Percentiles rank a stretch among this genome's conserved stretches.
phyloP scores from a whole-genome alignment of 2,329 filamentous ascomycete species.

The Talaromyces sp. region DNA sequence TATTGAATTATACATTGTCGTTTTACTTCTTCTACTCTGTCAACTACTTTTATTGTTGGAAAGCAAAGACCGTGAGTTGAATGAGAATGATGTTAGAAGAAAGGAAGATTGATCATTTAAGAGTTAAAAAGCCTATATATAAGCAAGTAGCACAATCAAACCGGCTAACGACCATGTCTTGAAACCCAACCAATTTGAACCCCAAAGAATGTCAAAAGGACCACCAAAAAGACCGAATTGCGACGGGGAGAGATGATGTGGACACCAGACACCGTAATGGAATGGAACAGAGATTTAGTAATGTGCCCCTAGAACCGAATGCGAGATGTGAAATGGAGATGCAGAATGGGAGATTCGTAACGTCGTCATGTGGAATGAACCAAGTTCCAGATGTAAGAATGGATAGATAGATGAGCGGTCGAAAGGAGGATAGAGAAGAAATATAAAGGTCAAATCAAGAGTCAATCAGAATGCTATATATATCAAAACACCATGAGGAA shows the following conservation, averaged over 20 bases:
- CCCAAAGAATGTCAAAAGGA: background rate
- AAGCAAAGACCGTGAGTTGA: no score
- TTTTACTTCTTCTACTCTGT: background rate
- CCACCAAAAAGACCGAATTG: background rate
- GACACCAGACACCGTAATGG: background rate
- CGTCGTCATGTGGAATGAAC: background rate
- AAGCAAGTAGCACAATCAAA: background rate
- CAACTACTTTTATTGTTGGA: no score
- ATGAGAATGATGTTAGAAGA: background rate
- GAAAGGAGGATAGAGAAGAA: background rate
- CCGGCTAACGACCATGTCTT: background rate
- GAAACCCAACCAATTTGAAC: background rate
- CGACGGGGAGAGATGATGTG: background rate
- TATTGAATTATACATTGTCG: background rate
- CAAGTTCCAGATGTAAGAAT: background rate
- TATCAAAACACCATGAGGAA: slow-evolving; percentile 3
- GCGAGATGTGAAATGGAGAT: background rate
- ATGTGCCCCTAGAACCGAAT: background rate
- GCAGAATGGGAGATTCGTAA: background rate
- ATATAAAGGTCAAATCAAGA: background rate
- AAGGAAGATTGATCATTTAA: background rate
- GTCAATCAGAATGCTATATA: slow-evolving; percentile 7
- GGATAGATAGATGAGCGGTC: background rate
- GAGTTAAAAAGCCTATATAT: background rate
- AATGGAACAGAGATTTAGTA: background rate